These are phyloP conservation scores for Mortierella alpina DNA, from an alignment of 192 early-diverging fungal genomes.

Conservation along the genomic window DNA sequence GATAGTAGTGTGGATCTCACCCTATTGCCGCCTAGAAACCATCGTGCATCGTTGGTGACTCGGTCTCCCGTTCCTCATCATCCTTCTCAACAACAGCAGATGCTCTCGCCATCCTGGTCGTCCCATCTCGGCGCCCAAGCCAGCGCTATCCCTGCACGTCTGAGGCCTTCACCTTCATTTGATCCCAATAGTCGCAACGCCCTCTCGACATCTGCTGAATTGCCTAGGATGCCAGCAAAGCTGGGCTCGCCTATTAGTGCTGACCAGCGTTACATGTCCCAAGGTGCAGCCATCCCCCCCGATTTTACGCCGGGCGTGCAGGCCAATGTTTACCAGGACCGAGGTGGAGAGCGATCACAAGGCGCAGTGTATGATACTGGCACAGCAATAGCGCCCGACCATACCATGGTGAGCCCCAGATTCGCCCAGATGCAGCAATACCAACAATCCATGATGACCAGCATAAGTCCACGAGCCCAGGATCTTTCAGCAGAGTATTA, in stretches of 20 bases:
- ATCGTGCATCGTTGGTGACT: slow-evolving; percentile 14
- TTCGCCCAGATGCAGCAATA: background rate
- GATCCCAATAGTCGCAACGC: background rate
- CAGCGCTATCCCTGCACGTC: background rate
- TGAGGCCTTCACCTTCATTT: background rate
- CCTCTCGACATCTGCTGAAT: background rate
- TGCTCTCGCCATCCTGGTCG: background rate
- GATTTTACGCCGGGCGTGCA: slow-evolving; percentile 37
- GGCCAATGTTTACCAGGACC: slow-evolving; percentile 13
- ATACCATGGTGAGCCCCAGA: background rate
- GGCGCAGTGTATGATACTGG: background rate
- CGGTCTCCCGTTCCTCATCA: slow-evolving; percentile 1
- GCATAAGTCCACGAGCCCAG: slow-evolving; percentile 1
- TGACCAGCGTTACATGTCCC: background rate
- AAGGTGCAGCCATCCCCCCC: slow-evolving; percentile 18
- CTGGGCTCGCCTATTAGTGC: background rate
- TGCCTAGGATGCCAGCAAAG: background rate
- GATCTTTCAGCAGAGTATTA: slow-evolving; percentile 2
- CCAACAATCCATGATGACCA: background rate
- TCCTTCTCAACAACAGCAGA: background rate
- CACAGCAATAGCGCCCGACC: background rate
- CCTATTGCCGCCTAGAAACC: background rate
- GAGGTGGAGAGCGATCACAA: slow-evolving; percentile 16
- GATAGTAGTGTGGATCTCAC: slow-evolving; percentile 1
- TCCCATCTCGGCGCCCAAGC: background rate